Base-by-base conservation (phyloP, 495 filamentous ascomycete species). In the Tetracladium setigerum region DNA sequence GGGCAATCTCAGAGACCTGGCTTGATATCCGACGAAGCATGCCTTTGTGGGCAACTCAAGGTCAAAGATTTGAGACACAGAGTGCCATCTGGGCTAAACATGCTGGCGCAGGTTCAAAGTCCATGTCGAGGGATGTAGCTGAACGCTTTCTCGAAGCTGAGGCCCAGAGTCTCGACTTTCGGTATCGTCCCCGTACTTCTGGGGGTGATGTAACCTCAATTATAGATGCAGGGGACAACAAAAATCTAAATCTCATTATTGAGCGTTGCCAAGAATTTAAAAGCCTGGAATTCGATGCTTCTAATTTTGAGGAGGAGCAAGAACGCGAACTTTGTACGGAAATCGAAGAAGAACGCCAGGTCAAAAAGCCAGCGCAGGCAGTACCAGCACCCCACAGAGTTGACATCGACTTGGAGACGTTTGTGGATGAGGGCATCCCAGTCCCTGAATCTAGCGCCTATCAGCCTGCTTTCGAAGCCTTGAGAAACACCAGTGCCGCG, bases 321-420 rank as follows among this genome's bases (percentile, higher is more conserved):
- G 83, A 86, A 57, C 68, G 81, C 0, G 79, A 87, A 49, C 65
- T 86, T 1, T 67, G 73, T 0, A 74, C 74, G 4, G 81, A 86
- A 47, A 63, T 77, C 12, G 73, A 84, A 50, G 60, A 67, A 36
- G 77, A 87, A 47, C 61, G 64, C 7, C 59, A 85, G 19, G 52
- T 77, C 1, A 52, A 82, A 52, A 54, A 65, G 4, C 77, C 83
- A 4, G 50, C 53, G 1, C 18, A 48, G 1, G 59, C 55, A 13
- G 9, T 47, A 6, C 67, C 80, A 0, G 53, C 43, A 0, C 0
- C 4, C 0, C 79, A 81, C 47, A 17, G 5, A 0, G 43, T 81
- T 3, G 67, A 81, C 46, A 30, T 34, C 0, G 65, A 75, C 48
- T 16, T 84, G n/a, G n/a, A n/a, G 10, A 39, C 8, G 8, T 39